Evolutionary conservation across 179 eudicot genomes (phyloP), one percentile per base, ranked within the genome.

Genomic region (Nepenthes alata): DNA sequence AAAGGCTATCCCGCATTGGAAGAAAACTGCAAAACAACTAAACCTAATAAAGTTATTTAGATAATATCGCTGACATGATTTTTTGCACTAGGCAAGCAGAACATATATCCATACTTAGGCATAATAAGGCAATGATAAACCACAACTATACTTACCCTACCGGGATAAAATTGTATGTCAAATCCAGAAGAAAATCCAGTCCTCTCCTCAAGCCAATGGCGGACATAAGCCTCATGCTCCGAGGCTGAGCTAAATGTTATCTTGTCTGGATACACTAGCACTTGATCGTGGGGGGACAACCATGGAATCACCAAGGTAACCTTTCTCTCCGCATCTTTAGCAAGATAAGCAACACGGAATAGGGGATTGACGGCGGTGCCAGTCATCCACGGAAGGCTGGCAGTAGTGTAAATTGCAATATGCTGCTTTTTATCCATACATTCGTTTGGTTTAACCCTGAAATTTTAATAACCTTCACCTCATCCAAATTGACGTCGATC

Each of bases 311-410:
- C 96, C 77, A 93, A 72, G 15, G 88, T 89, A 62, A 89, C 90
- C 65, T 74, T 83, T 61, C 83, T 73, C 54, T 67, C 74, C 9
- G 65, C 94, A 58, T 76, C 82, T 77, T 89, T 86, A 35, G 88
- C 91, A 35, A 93, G 85, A 77, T 93, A 93, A 3, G 83, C 86
- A 44, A 96, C 98, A 71, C 98, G 96, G 62, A 93, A 93, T 53
- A 93, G 72, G 54, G 98, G 98, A 67, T 93, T 93, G 12, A 93
- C 95, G 47, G 98, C 82, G 34, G 98, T 93, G 47, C 98, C 96
- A 10, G 98, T 93, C 89, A 93, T 81, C 98, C 98, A 93, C 78
- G 98, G 98, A 57, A 93, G 77, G 81, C 98, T 93, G 56, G 98
- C 98, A 44, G 98, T 93, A 11, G 98, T 93, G 70, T 85, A 89